Percentiles rank a stretch among this genome's conserved stretches.
phyloP scores from a whole-genome alignment of 164 flowering plant species.

The Aristolochia californica region DNA sequence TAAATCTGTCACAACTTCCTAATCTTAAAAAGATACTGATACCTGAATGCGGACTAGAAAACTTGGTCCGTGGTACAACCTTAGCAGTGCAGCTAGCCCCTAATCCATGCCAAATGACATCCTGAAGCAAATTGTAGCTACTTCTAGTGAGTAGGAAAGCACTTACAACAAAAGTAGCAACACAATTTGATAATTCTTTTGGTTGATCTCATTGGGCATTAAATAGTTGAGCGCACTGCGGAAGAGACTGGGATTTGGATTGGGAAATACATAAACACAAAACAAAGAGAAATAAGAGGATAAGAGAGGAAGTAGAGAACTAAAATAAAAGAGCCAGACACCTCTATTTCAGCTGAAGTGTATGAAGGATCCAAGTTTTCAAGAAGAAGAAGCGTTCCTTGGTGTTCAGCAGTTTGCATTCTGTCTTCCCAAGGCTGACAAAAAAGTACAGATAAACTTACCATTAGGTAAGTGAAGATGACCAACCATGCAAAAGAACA shows the following conservation, averaged over 20 bases:
- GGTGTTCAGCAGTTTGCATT: slow-evolving; percentile 39
- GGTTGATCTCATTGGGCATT: no score
- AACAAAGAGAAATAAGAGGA: background rate
- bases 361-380: slow-evolving; percentile 69
- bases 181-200: background rate
- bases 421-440: slow-evolving; percentile 76
- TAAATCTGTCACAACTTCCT: background rate
- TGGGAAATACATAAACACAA: no score
- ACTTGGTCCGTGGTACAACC: slow-evolving; percentile 39
- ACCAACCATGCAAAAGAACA: background rate
- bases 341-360: slow-evolving; percentile 70
- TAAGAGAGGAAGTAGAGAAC: background rate
- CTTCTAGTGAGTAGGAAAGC: background rate
- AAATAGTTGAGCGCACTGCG: no score
- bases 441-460: background rate
- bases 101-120: slow-evolving; percentile 52
- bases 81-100: slow-evolving; percentile 51
- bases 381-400: slow-evolving; percentile 56
- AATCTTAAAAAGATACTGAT: background rate
- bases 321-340: background rate
- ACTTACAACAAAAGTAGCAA: background rate
- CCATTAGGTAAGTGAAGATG: background rate
- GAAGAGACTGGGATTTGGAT: no score
- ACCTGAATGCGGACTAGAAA: slow-evolving; percentile 61
- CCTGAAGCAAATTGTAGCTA: slow-evolving; percentile 31